These are phyloP conservation scores for Phycomyces blakesleeanus DNA, from an alignment of 192 early-diverging fungal species.

Conservation along the genomic window DNA sequence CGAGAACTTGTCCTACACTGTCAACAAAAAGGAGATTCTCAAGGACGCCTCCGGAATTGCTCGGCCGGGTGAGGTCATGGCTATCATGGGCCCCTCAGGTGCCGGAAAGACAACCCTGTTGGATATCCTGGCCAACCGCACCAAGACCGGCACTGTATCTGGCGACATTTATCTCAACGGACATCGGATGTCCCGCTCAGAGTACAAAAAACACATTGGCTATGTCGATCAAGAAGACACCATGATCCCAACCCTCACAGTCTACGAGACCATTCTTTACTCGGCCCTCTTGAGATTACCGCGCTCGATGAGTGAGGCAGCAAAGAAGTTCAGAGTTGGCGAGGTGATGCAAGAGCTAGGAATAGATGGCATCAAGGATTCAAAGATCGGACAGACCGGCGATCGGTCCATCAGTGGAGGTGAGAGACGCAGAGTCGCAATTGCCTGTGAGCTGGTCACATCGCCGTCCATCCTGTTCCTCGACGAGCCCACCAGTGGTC, in stretches of 20 bases:
- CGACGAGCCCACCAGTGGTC: constrained; percentile 78
- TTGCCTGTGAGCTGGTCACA: constrained; percentile 92
- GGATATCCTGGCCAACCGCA: constrained; percentile 82
- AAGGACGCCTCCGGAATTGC: constrained; percentile 72
- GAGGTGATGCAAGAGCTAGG: constrained; percentile 84
- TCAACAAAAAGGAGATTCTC: constrained; percentile 52
- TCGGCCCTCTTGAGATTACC: constrained; percentile 84
- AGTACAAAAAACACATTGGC: constrained; percentile 70
- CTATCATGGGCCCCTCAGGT: constrained; percentile 89
- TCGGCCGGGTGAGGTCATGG: constrained; percentile 83
- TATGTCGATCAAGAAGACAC: constrained; percentile 69
- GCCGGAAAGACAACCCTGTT: constrained; percentile 92
- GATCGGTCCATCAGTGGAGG: constrained; percentile 86
- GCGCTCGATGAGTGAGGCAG: constrained; percentile 60
- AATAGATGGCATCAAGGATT: constrained; percentile 78
- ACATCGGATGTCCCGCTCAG: constrained; percentile 50
- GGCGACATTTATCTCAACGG: constrained; percentile 84
- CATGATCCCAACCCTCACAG: constrained; percentile 57
- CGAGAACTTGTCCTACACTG: constrained; percentile 55
- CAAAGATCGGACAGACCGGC: constrained; percentile 70
- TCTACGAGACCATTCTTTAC: constrained; percentile 79
- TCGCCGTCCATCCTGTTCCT: constrained; percentile 89
- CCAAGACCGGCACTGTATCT: constrained; percentile 60
- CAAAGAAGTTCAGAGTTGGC: constrained; percentile 67
- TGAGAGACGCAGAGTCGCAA: constrained; percentile 88